These are phyloP conservation scores for Carallia pectinifolia DNA, from an alignment of 345 rosid genomes.

Conservation along the genomic window DNA sequence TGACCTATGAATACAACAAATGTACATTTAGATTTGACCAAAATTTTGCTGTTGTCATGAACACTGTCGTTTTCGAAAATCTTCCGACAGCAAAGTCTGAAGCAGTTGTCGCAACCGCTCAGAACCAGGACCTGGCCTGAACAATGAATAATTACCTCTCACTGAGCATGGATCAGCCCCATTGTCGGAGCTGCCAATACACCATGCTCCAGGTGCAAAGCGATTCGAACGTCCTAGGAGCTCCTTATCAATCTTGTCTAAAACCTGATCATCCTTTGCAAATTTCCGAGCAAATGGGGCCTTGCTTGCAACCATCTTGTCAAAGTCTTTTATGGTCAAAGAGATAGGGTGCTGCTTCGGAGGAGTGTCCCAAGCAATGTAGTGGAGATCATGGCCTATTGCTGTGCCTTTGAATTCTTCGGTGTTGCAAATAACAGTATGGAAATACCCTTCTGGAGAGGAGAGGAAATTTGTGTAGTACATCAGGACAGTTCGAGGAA, in stretches of 20 bases:
- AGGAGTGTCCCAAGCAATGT: constrained; percentile 94
- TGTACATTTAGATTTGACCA: constrained; percentile 32
- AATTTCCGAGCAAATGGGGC: constrained; percentile 92
- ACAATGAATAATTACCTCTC: constrained; percentile 55
- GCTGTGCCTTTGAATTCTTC: constrained; percentile 61
- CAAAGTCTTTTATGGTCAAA: constrained; percentile 62
- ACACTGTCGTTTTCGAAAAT: constrained; percentile 56
- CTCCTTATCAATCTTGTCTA: constrained; percentile 82
- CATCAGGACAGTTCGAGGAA: constrained; percentile 79
- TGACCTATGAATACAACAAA: constrained; percentile 31
- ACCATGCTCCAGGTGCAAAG: constrained; percentile 84
- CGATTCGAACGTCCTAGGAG: constrained; percentile 55
- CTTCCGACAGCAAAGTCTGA: constrained; percentile 52
- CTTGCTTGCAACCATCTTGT: constrained; percentile 73
- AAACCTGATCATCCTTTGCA: constrained; percentile 65
- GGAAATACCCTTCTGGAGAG: constrained; percentile 97
- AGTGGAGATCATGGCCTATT: constrained; percentile 83
- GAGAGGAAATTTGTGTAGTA: constrained; percentile 81
- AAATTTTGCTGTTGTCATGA: constrained; percentile 32
- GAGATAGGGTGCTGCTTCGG: constrained; percentile 88
- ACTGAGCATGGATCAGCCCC: constrained; percentile 64
- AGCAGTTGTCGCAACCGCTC: constrained; percentile 57
- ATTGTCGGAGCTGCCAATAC: constrained; percentile 53
- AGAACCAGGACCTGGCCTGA: constrained; percentile 80
- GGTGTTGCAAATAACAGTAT: constrained; percentile 77